phyloP scores from a whole-genome alignment of 23 red algal species.

The Gracilaria caudata region DNA sequence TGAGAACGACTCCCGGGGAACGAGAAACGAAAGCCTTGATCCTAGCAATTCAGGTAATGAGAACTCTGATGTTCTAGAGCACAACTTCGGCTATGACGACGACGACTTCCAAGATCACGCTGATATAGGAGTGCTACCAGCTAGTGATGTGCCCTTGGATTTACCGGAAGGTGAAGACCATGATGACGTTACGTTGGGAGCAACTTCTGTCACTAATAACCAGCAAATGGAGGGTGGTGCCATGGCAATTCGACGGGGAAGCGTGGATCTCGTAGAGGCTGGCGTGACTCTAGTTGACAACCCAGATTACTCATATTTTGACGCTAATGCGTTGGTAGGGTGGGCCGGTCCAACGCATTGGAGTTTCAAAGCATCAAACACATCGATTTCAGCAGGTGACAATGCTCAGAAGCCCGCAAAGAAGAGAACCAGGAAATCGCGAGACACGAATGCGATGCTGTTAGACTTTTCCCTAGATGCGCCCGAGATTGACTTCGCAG shows the following conservation, averaged over 20 bases:
- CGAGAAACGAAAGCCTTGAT: background rate
- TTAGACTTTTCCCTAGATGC: conserved; percentile 72
- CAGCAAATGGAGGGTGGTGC: background rate
- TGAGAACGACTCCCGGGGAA: background rate
- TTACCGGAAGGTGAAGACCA: conserved; percentile 4
- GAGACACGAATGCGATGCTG: conserved; percentile 69
- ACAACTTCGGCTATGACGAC: conserved; percentile 49
- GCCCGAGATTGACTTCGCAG: conserved; percentile 75
- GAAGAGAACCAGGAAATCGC: conserved; percentile 53
- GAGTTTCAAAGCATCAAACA: conserved; percentile 33
- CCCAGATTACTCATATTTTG: conserved; percentile 73
- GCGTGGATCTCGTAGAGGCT: conserved; percentile 62
- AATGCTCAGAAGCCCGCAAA: conserved; percentile 3
- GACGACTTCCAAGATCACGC: conserved; percentile 37
- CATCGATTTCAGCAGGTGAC: background rate
- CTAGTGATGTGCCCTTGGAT: conserved; percentile 19
- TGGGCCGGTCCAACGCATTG: conserved; percentile 89
- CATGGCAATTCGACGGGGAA: conserved; percentile 27
- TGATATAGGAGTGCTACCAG: conserved; percentile 9
- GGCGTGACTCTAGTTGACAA: conserved; percentile 41
- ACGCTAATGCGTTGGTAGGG: conserved; percentile 26
- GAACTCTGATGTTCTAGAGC: background rate
- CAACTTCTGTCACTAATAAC: background rate
- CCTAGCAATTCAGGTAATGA: background rate
- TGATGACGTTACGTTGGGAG: conserved; percentile 35